Base-by-base conservation (phyloP, 2,329 filamentous ascomycete species). In the Monosporascus sp. region DNA sequence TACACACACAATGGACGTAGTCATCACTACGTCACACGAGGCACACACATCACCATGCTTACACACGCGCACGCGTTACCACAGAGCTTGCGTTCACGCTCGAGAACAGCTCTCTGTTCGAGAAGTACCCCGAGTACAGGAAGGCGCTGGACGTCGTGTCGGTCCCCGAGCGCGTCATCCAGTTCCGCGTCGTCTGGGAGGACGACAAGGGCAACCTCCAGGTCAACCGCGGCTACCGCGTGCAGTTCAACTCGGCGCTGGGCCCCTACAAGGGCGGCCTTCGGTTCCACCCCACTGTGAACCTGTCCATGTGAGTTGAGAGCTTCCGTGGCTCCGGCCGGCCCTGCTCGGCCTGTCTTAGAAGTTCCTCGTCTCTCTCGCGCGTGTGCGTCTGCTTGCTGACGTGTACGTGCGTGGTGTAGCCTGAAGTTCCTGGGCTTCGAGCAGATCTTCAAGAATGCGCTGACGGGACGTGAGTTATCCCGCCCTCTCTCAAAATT, bases 371-470 rank as follows among this genome's bases (percentile, higher is more conserved):
- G 11, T 14, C 11, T 35, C 28, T 17, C 28, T 17, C 31, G 11
- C 31, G 31, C 4, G 11, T 1, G 28, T 35, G 31, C 4, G 31
- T 35, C 5, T 26, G 48, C 20, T 52, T 49, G 46, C 54, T 63
- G 52, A 79, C 78, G 53, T 51, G 20, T 79, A 84, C 20, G 24
- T 18, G 15, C 24, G 15, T 55, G 11, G 22, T 15, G 50, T 51
- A 76, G 74, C 68, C 84, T 99, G 67, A 99, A 99, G 81, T 97
- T 97, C 79, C 83, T 99, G 70, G 94, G 93, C 62, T 97, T 97
- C 68, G 94, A 99, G 85, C 94, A 97, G 79, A 95, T 93, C 78
- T 97, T 97, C 84, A 97, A 97, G 85, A 97, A 97, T 89, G 94
- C 94, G 63, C 79, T 97, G 64, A 97, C 94, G 58, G 94, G 94